Evolutionary conservation across 1,284 basidiomycete species (phyloP).

Genomic region (Baeospora myosura): DNA sequence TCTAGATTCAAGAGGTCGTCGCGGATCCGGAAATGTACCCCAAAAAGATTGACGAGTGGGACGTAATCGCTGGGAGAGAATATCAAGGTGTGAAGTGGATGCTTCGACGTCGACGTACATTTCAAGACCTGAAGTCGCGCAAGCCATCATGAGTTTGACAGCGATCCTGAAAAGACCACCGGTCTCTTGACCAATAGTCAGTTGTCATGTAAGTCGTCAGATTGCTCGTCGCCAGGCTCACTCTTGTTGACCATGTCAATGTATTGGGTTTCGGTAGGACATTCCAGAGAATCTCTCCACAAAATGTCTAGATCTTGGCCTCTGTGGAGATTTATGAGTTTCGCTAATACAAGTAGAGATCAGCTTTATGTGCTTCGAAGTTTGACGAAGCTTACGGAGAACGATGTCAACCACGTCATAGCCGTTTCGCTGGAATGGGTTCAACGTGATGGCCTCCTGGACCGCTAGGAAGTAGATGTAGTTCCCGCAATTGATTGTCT

Average conservation of each 20-base stretch:
- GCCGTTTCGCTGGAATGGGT: constrained; percentile 25
- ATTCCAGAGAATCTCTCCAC: constrained; percentile 88
- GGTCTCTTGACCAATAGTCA: constrained; percentile 61
- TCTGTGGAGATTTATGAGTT: constrained; percentile 86
- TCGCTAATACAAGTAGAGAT: constrained; percentile 39
- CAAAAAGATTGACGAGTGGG: constrained; percentile 90
- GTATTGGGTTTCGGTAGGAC: constrained; percentile 94
- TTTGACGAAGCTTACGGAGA: constrained; percentile 45
- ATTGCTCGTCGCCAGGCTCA: constrained; percentile 32
- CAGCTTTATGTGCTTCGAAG: not conserved
- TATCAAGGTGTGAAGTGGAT: constrained; percentile 3
- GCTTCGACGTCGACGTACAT: constrained; percentile 39
- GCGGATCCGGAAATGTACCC: constrained; percentile 91
- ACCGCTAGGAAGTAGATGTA: constrained; percentile 94
- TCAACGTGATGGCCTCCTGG: constrained; percentile 65
- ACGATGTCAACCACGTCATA: constrained; percentile 61
- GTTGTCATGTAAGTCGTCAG: constrained; percentile 7
- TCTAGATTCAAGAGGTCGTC: constrained; percentile 98
- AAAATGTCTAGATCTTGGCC: constrained; percentile 94
- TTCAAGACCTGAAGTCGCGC: constrained; percentile 51
- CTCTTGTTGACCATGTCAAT: constrained; percentile 96
- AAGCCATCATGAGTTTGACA: constrained; percentile 95
- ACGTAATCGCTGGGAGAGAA: constrained; percentile 66
- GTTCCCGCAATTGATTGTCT: constrained; percentile 97
- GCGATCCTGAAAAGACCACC: constrained; percentile 91